These are phyloP conservation scores for Stereocaulon alpinum DNA, from an alignment of 495 filamentous ascomycete species.

Conservation along the genomic window DNA sequence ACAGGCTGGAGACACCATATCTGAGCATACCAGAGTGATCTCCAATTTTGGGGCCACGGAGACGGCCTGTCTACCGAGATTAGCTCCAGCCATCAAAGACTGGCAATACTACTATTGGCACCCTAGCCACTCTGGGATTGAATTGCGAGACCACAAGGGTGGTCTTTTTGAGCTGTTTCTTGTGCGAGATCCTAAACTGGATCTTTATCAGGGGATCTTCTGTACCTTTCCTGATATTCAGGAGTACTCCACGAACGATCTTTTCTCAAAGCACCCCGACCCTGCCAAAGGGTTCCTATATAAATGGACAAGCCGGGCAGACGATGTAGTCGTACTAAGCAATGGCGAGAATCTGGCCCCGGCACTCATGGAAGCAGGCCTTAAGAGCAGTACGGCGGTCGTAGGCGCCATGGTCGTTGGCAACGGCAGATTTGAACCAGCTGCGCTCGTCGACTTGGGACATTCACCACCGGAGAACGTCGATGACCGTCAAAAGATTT, in stretches of 20 bases:
- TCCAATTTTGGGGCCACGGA: constrained; percentile 14
- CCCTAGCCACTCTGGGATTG: constrained; percentile 8
- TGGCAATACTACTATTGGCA: constrained; percentile 17
- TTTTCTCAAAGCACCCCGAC: neutral
- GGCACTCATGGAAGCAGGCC: neutral
- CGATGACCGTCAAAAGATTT: neutral
- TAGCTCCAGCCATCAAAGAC: constrained; percentile 6
- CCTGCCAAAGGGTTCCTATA: neutral
- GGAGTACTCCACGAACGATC: constrained; percentile 3
- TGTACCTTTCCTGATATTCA: neutral
- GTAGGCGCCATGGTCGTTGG: neutral
- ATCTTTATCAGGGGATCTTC: constrained; percentile 7
- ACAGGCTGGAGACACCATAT: constrained; percentile 12
- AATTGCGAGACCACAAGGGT: constrained; percentile 7
- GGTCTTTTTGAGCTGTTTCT: constrained; percentile 7
- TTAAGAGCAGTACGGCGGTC: neutral
- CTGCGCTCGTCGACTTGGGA: neutral
- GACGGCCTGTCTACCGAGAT: neutral
- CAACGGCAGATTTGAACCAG: neutral
- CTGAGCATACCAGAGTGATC: constrained; percentile 8
- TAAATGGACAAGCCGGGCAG: constrained; percentile 22
- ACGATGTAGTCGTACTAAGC: constrained; percentile 36
- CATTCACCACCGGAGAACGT: neutral
- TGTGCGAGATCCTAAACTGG: neutral
- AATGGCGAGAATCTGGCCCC: constrained; percentile 23